A percentile compares a stretch with the other conserved stretches of the same genome.
Evolutionary conservation across 148 eudicot genomes (phyloP).

Genomic region (Fagopyrum esculentum): DNA sequence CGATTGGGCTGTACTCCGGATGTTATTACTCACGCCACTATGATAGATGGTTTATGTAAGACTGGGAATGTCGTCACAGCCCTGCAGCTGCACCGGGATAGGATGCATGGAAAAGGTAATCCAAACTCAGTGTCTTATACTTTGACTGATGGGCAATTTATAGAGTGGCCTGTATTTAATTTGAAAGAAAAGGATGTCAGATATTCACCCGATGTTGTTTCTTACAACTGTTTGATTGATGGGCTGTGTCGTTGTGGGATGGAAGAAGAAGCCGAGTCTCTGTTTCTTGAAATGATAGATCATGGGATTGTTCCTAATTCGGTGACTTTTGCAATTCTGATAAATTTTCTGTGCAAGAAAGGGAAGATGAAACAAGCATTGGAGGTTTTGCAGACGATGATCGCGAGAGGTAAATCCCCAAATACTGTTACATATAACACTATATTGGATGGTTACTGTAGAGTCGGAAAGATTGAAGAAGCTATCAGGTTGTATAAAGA

Average conservation of each 20-base stretch:
- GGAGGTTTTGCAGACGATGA: constrained; percentile 21
- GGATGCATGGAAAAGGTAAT: not conserved
- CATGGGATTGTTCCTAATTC: constrained; percentile 4
- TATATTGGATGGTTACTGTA: constrained; percentile 25
- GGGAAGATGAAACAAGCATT: constrained; percentile 19
- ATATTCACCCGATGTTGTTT: not conserved
- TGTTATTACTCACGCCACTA: constrained; percentile 16
- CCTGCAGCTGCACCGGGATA: not conserved
- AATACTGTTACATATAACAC: constrained; percentile 17
- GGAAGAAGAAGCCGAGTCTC: not conserved
- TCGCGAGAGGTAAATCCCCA: constrained; percentile 18
- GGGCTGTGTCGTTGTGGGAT: not conserved
- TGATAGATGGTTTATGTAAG: constrained; percentile 15
- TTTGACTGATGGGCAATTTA: not conserved
- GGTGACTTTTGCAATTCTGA: constrained; percentile 14
- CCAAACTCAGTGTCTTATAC: not conserved
- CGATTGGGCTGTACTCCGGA: not conserved
- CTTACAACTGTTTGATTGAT: not conserved
- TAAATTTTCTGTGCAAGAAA: constrained; percentile 22
- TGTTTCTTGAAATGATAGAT: constrained; percentile 18
- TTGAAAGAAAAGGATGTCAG: not conserved
- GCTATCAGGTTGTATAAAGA: constrained; percentile 25
- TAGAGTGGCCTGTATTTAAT: not conserved
- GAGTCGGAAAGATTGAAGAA: constrained; percentile 15
- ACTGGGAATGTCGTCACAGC: not conserved